Evolutionary conservation across 208 protist genomes (phyloP).

Genomic region (Trichomonas vaginalis): DNA sequence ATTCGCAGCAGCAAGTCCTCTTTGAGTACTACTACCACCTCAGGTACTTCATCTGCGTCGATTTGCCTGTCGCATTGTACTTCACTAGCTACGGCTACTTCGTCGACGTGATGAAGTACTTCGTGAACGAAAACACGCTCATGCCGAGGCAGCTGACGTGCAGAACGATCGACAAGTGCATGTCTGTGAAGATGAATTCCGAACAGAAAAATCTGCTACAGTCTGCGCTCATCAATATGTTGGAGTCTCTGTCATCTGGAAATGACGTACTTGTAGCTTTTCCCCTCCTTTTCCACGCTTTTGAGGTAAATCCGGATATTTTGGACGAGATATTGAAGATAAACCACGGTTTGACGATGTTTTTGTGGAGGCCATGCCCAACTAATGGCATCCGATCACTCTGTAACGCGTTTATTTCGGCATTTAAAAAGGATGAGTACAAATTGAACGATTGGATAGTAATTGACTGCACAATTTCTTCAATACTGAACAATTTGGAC

Average conservation of each 20-base stretch:
- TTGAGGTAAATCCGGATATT: neutral
- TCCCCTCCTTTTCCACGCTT: neutral
- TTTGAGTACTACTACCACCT: neutral
- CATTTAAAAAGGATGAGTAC: neutral
- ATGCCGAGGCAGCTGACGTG: neutral
- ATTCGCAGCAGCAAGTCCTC: neutral
- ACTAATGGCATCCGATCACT: neutral
- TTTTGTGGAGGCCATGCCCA: neutral
- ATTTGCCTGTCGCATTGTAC: neutral
- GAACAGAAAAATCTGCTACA: neutral
- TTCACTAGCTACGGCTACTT: neutral
- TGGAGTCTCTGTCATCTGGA: neutral
- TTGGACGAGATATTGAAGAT: neutral
- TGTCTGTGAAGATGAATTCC: neutral
- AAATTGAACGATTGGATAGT: neutral
- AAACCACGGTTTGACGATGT: neutral
- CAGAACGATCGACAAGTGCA: neutral
- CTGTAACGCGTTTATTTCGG: neutral
- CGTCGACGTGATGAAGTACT: neutral
- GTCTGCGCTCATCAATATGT: neutral
- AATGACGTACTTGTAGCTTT: neutral
- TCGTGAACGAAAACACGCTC: neutral
- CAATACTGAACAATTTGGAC: neutral
- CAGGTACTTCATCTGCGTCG: neutral
- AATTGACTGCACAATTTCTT: neutral